Evolutionary conservation across 129 eudicot genomes (phyloP), one percentile per base, ranked within the genome.

Genomic region (Tagetes patula): DNA sequence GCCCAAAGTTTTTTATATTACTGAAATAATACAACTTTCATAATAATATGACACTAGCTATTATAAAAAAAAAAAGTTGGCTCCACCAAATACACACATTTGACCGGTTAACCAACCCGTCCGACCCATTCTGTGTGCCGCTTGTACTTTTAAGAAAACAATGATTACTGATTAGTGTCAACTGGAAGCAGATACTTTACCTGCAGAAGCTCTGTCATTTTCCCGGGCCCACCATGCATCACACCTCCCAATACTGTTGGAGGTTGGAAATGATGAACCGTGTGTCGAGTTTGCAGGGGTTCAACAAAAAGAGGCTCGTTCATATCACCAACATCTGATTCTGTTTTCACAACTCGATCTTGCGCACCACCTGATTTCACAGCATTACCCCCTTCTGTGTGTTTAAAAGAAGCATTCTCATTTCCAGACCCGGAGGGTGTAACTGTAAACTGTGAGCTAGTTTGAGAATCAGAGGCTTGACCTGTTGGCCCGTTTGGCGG

Each of bases 121-220:
- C 14, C 2, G 6, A 59, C 40, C 65, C 41, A 3, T 1, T 8
- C 20, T 34, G 6, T 9, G 41, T 12, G 49, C 62, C 12, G 36
- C 62, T 27, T 55, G 11, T 30, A 20, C 4, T 55, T 55, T 1
- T 55, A 30, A 55, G 11, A 30, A 6, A 40, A 56, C 13, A 31
- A 7, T 9, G 27, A 59, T 41, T 34, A 31, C 3, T 9, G 27
- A 59, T 41, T 34, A 8, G 65, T 59, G 65, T 11, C 40, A 32
- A 59, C 14, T 10, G 42, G 20, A 30, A 45, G 41, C 39, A 36
- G 46, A 74, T 9, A 46, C 5, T 65, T 43, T 85, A 94, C 98
- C 96, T 85, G 88, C 65, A 94, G 82, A 47, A 94, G 96, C 76
- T 94, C 97, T 4, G 96, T 87, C 98, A 94, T 94, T 70, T 92